Conservation (phyloP, 768 basidiomycete species). For the Russula virescens region DNA sequence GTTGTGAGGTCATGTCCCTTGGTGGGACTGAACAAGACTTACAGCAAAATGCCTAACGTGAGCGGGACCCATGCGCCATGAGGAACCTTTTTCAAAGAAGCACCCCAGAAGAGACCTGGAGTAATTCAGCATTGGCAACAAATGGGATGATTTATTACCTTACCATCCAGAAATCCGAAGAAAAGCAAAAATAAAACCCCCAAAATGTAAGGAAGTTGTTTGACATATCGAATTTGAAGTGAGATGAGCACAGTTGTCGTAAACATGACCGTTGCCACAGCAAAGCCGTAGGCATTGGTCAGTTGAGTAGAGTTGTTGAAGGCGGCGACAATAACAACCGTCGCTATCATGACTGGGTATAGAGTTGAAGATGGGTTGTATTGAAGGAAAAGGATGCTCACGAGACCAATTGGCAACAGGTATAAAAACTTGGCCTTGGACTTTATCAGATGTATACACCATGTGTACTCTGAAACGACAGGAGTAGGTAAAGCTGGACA, state of each 20-base stretch:
- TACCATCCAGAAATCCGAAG: constrained; percentile 61
- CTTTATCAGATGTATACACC: constrained; percentile 52
- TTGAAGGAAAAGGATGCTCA: constrained; percentile 23
- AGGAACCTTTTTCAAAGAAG: constrained; percentile 54
- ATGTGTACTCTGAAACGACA: constrained; percentile 37
- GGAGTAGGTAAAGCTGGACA: background rate
- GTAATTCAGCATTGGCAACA: background rate
- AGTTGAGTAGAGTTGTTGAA: constrained; percentile 51
- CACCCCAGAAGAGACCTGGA: constrained; percentile 55
- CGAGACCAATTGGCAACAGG: constrained; percentile 55
- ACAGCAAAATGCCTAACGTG: constrained; percentile 48
- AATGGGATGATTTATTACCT: background rate
- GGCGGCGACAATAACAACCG: constrained; percentile 49
- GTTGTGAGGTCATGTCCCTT: background rate
- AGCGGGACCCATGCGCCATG: constrained; percentile 66
- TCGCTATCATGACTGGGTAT: constrained; percentile 41
- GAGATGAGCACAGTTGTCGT: constrained; percentile 52
- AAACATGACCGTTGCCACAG: constrained; percentile 62
- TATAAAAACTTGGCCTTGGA: constrained; percentile 63
- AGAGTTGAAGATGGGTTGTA: background rate
- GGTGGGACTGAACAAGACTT: constrained; percentile 20
- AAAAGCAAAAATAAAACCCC: constrained; percentile 43
- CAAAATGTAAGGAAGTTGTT: constrained; percentile 40
- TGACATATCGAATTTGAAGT: constrained; percentile 53
- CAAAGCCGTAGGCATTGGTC: constrained; percentile 57